Evolutionary conservation across 2,329 filamentous ascomycete species (phyloP), one percentile per base, ranked within the genome.

Genomic region (Tolypocladium capitatum): DNA sequence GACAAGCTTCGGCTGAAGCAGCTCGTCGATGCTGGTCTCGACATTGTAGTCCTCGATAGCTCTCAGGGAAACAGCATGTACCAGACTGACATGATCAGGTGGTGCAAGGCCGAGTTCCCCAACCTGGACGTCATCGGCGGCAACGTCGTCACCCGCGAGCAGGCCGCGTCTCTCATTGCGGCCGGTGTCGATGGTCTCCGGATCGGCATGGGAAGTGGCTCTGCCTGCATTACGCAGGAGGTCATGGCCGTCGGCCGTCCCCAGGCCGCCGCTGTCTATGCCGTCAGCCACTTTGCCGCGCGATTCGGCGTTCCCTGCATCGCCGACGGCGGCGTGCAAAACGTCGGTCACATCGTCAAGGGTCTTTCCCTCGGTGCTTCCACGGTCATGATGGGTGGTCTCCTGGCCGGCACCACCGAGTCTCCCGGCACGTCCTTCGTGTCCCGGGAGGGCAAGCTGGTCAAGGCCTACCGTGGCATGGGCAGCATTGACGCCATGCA

Each of bases 381-480:
- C 42, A 94, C 90, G 34, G 84, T 98, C 66, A 98, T 98, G 92
- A 98, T 98, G 92, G 92, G 92, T 60, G 94, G 92, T 71, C 82
- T 98, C 46, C 79, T 98, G 55, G 92, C 92, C 45, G 92, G 94
- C 65, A 97, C 92, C 53, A 96, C 91, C 38, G 92, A 98, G 72
- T 97, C 91, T 34, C 92, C 92, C 33, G 94, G 92, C 55, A 90
- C 91, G 55, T 97, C 94, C 56, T 97, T 94, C 63, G 88, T 98
- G 58, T 94, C 87, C 62, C 84, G 86, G 51, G 91, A 97, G 70
- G 92, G 92, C 55, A 94, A 97, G 77, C 83, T 98, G 47, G 91
- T 98, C 68, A 98, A 98, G 78, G 90, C 92, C 36, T 98, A 98
- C 77, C 86, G 92, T 68, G 92, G 92, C 51, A 98, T 98, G 92